phyloP scores from a whole-genome alignment of 805 yeast species.

The Isabelozyma gotoi region DNA sequence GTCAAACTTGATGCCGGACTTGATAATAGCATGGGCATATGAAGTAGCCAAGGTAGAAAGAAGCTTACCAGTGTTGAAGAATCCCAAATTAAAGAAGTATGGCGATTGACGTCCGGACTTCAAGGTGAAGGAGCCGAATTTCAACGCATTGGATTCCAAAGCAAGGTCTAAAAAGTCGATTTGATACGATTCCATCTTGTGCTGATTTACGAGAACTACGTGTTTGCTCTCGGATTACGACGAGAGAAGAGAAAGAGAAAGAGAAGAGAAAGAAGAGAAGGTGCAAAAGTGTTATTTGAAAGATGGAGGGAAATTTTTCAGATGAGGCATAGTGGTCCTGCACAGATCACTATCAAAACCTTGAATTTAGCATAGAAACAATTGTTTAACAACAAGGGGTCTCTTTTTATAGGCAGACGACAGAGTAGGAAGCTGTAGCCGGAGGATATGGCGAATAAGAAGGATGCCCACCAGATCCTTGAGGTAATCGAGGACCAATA shows the following conservation, averaged over 20 bases:
- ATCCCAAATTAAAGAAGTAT: constrained; percentile 92
- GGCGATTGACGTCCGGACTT: constrained; percentile 95
- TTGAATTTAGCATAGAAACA: too few relatives aligned
- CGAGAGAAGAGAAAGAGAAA: not conserved
- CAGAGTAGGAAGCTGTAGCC: too few relatives aligned
- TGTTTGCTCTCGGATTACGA: not conserved
- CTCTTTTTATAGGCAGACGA: too few relatives aligned
- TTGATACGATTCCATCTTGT: constrained; percentile 48
- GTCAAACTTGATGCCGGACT: constrained; percentile 80
- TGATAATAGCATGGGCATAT: constrained; percentile 85
- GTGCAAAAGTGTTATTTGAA: not conserved
- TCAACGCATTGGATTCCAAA: constrained; percentile 74
- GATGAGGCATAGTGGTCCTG: not conserved
- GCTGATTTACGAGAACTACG: not conserved
- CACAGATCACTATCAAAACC: not conserved
- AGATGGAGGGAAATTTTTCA: not conserved
- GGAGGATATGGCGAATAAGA: constrained; percentile 2
- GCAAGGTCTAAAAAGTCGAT: constrained; percentile 78
- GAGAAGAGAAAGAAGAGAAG: not conserved
- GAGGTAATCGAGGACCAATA: constrained; percentile 46
- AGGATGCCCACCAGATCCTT: constrained; percentile 22
- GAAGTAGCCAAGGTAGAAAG: constrained; percentile 82
- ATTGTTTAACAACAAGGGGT: too few relatives aligned
- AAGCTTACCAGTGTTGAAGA: constrained; percentile 76
- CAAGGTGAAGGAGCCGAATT: constrained; percentile 85